Evolutionary conservation across 345 rosid genomes (phyloP).

Genomic region (Pseudoturritis turrita): DNA sequence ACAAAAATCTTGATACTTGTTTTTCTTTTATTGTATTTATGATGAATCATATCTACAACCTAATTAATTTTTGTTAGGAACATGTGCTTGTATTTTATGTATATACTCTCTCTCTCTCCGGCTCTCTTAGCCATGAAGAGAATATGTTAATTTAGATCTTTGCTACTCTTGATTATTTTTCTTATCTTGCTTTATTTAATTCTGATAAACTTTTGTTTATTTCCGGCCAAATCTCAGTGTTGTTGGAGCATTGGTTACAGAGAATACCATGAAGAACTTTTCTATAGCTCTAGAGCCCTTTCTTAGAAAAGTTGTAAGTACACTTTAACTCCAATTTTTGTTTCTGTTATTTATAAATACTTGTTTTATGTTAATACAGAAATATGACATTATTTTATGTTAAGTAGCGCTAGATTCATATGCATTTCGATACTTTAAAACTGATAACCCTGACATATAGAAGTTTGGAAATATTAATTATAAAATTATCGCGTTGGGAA

Average conservation of each 20-base stretch:
- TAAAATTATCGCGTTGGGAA: not conserved
- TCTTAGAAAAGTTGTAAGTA: slow-evolving; percentile 74
- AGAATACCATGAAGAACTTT: slow-evolving; percentile 42
- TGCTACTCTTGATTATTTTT: not conserved
- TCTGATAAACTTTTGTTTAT: not conserved
- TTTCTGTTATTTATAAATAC: not conserved
- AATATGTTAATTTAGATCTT: not conserved
- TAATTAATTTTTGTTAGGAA: not conserved
- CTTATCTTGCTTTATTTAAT: not conserved
- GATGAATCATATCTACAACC: not conserved
- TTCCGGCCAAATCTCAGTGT: slow-evolving; percentile 39
- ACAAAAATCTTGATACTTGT: not conserved
- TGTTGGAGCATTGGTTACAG: slow-evolving; percentile 47
- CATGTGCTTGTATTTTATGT: slow-evolving; percentile 6
- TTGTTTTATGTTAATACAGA: not conserved
- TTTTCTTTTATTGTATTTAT: not conserved
- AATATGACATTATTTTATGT: not conserved
- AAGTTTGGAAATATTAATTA: not conserved
- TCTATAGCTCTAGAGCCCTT: slow-evolving; percentile 68
- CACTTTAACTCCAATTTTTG: not conserved
- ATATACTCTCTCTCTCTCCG: not conserved
- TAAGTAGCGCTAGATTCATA: slow-evolving; percentile 1
- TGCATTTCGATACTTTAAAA: not conserved
- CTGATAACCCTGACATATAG: not conserved
- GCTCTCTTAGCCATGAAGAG: not conserved